A percentile compares a stretch with the other conserved stretches of the same genome.
Conservation (phyloP, 192 early-diverging fungal genomes). For the Backusella tuberculispora region DNA sequence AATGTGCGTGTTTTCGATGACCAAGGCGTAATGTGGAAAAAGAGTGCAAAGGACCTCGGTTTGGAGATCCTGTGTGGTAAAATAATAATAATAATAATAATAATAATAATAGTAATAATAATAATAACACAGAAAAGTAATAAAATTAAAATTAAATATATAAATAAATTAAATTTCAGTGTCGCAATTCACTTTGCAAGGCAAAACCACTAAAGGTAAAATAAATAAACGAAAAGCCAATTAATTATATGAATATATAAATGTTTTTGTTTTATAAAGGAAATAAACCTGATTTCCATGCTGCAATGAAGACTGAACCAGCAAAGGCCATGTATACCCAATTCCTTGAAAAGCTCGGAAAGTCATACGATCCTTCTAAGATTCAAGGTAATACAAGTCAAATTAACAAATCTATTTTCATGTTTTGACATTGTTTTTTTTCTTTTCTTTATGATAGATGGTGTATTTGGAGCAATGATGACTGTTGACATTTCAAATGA, state of each 20-base stretch:
- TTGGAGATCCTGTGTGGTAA: conserved; percentile 82
- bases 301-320: conserved; percentile 75
- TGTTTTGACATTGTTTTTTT: not conserved
- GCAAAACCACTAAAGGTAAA: conserved; percentile 72
- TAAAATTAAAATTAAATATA: not conserved
- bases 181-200: conserved; percentile 94
- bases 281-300: conserved; percentile 91
- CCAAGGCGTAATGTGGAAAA: conserved; percentile 76
- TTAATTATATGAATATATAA: not conserved
- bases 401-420: not conserved
- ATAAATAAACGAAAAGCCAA: not conserved
- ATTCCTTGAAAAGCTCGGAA: conserved; percentile 72
- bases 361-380: conserved; percentile 62
- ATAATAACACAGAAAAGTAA: no score
- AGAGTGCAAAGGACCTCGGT: conserved; percentile 72
- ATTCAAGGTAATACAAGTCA: conserved; percentile 67
- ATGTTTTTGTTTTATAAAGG: conserved; percentile 35
- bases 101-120: conserved; percentile 3
- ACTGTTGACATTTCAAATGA: conserved; percentile 87
- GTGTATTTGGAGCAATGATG: conserved; percentile 98
- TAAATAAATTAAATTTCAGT: conserved; percentile 47
- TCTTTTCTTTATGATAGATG: conserved; percentile 54
- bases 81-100: conserved; percentile 18
- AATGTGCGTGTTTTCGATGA: conserved; percentile 80
- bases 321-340: conserved; percentile 74